phyloP scores from a whole-genome alignment of 306 rosid genomes.

The Casuarina cunninghamiana region DNA sequence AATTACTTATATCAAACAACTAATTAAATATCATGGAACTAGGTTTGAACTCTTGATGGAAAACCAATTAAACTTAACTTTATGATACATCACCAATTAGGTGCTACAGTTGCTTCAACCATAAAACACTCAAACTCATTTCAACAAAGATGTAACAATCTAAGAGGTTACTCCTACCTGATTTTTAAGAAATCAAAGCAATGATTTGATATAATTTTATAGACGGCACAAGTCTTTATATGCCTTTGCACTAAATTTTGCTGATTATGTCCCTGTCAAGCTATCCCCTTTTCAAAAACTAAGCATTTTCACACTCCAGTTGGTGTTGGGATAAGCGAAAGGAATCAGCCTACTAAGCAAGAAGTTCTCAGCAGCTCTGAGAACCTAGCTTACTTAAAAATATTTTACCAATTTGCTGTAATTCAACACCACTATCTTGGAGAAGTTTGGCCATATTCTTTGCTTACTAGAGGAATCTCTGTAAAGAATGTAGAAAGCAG shows the following conservation, averaged over 20 bases:
- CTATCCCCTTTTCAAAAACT: background rate
- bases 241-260: background rate
- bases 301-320: background rate
- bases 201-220: background rate
- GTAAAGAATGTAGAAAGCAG: background rate
- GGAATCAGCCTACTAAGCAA: background rate
- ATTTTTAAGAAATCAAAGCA: background rate
- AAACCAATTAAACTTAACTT: background rate
- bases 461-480: background rate
- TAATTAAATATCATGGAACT: background rate
- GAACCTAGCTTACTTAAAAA: background rate
- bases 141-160: background rate
- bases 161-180: background rate
- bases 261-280: background rate
- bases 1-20: background rate
- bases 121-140: background rate
- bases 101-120: background rate
- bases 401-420: background rate
- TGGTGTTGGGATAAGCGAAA: background rate
- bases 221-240: background rate
- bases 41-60: background rate
- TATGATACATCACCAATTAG: background rate
- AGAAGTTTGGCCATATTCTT: background rate
- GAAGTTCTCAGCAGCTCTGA: background rate
- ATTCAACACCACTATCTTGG: background rate